These are phyloP conservation scores for Leonotis leonurus DNA, from an alignment of 257 asterid species.

Conservation along the genomic window DNA sequence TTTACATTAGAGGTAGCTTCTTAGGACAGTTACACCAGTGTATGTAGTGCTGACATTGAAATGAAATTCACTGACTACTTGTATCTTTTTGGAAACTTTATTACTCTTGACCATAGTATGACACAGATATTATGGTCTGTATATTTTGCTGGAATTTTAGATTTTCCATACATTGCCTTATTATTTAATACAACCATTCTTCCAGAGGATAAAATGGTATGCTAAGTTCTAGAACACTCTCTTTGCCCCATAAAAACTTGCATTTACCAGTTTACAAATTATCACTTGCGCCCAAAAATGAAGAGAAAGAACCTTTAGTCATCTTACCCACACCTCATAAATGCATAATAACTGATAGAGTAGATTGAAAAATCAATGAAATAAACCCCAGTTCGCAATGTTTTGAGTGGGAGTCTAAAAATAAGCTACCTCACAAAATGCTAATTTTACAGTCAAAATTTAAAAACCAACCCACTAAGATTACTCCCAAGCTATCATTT, in stretches of 20 bases:
- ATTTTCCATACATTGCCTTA: too few relatives aligned
- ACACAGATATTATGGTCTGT: too few relatives aligned
- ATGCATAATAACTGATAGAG: background rate
- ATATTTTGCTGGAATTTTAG: background rate
- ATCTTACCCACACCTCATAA: too few relatives aligned
- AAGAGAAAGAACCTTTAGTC: too few relatives aligned
- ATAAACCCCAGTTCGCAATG: too few relatives aligned
- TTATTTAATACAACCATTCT: too few relatives aligned
- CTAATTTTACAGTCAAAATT: slow-evolving; percentile 54
- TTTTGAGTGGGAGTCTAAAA: slow-evolving; percentile 26
- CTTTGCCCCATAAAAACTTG: too few relatives aligned
- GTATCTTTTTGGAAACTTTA: too few relatives aligned
- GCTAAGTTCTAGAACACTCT: too few relatives aligned
- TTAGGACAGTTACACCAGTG: background rate
- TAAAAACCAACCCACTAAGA: slow-evolving; percentile 33
- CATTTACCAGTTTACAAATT: too few relatives aligned
- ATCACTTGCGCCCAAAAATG: too few relatives aligned
- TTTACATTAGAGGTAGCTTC: background rate
- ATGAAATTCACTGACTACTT: background rate
- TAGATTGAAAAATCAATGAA: slow-evolving; percentile 10
- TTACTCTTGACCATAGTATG: background rate
- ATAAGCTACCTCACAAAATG: slow-evolving; percentile 32
- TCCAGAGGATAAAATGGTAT: too few relatives aligned
- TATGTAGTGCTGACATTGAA: background rate
- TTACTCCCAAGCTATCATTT: slow-evolving; percentile 41